Conservation (phyloP, 2,329 filamentous ascomycete genomes). For the Talaromyces verruculosus region DNA sequence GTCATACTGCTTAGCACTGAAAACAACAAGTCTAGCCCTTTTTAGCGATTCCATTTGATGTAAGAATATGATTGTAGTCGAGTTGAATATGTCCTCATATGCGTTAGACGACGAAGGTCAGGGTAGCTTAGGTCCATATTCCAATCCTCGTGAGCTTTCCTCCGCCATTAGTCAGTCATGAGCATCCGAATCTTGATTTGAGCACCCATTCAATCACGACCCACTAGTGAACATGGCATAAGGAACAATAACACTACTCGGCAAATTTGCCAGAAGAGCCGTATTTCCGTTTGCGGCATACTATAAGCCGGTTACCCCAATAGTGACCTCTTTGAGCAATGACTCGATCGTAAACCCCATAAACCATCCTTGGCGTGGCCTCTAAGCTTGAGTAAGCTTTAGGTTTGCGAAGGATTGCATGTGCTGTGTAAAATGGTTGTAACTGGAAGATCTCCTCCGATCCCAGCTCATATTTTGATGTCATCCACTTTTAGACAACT, state of each 20-base stretch:
- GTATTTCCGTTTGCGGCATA: neutral
- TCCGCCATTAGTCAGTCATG: neutral
- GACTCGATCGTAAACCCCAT: neutral
- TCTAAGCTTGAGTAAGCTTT: too few relatives aligned
- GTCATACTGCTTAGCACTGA: conserved; percentile 66
- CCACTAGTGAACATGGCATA: neutral
- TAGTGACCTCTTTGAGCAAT: neutral
- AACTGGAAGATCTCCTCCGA: neutral
- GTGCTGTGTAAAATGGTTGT: neutral
- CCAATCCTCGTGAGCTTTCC: neutral
- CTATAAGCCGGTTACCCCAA: neutral
- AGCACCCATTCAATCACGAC: neutral
- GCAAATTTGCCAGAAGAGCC: neutral
- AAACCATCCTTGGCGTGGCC: neutral
- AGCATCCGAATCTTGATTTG: neutral
- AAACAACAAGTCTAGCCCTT: conserved; percentile 61
- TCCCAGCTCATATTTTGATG: neutral
- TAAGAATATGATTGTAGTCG: neutral
- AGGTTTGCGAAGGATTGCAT: neutral
- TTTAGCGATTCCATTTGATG: neutral
- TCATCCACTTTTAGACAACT: neutral
- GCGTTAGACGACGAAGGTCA: neutral
- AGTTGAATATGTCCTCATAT: neutral
- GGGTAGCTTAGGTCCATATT: neutral
- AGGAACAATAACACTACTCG: neutral